A percentile compares a stretch with the other conserved stretches of the same genome.
Evolutionary conservation across 73 alveolate genomes (phyloP).

Genomic region (Symbiodinium pilosum): DNA sequence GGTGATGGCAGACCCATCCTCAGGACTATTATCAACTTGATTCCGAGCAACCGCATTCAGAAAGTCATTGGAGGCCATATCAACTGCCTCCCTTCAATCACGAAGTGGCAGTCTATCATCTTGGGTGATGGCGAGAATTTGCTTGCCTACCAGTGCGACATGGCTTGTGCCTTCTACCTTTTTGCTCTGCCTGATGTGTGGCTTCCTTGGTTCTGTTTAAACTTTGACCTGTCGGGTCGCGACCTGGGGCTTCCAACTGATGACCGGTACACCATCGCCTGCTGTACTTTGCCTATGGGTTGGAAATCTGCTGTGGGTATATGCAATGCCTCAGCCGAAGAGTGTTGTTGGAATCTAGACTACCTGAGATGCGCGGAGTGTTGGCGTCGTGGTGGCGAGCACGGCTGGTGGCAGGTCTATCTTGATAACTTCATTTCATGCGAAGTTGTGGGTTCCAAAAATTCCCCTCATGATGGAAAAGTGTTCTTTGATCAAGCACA

Average conservation of each 20-base stretch:
- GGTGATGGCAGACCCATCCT: background rate
- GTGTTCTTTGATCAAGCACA: background rate
- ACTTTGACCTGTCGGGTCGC: background rate
- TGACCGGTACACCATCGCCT: background rate
- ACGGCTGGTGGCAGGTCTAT: constrained; percentile 40
- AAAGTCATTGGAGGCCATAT: background rate
- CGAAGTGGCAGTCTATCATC: background rate
- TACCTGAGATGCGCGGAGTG: background rate
- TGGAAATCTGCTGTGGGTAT: background rate
- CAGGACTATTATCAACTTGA: background rate
- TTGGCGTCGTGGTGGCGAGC: background rate
- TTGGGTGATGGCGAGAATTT: background rate
- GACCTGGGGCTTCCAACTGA: background rate
- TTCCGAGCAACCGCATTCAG: background rate
- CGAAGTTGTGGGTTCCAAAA: background rate
- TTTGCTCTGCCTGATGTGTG: background rate
- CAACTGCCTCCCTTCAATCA: background rate
- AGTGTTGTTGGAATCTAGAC: background rate
- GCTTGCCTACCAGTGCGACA: background rate
- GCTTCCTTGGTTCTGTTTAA: background rate
- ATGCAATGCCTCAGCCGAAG: constrained; percentile 14
- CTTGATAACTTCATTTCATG: background rate
- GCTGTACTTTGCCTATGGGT: constrained; percentile 5
- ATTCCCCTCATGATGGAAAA: background rate
- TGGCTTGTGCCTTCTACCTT: constrained; percentile 11